phyloP scores from a whole-genome alignment of 2,329 filamentous ascomycete species.

The Trichoderma lentiforme region DNA sequence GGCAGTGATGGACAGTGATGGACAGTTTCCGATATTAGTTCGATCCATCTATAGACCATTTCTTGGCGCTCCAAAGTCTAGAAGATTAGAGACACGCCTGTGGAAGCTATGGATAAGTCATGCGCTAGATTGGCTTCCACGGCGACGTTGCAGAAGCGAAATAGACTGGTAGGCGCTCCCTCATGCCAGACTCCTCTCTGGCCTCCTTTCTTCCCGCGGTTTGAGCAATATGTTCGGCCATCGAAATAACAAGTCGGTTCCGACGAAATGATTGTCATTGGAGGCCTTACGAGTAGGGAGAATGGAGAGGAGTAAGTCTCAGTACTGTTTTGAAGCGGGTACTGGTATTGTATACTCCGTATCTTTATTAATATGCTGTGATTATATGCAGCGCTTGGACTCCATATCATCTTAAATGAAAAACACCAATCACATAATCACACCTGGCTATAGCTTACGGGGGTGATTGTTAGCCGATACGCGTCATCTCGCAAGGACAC shows the following conservation, averaged over 20 bases:
- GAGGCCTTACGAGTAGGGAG: background rate
- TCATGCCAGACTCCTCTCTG: background rate
- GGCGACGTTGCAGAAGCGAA: constrained; percentile 1
- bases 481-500: background rate
- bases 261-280: background rate
- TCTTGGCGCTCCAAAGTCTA: background rate
- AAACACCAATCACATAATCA: background rate
- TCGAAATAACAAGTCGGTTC: background rate
- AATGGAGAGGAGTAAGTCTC: background rate
- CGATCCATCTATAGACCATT: background rate
- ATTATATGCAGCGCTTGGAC: background rate
- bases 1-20: background rate
- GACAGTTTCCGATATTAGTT: background rate
- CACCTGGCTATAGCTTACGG: background rate
- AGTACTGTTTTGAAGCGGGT: background rate
- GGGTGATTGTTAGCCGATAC: background rate
- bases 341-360: background rate
- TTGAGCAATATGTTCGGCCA: background rate
- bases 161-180: background rate
- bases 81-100: background rate
- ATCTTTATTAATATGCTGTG: background rate
- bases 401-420: background rate
- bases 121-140: background rate
- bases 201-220: background rate
- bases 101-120: background rate